Percentiles rank a stretch among this genome's conserved stretches.
phyloP scores from a whole-genome alignment of 1,139 yeast genomes.

The Tardiomyces depauwii region DNA sequence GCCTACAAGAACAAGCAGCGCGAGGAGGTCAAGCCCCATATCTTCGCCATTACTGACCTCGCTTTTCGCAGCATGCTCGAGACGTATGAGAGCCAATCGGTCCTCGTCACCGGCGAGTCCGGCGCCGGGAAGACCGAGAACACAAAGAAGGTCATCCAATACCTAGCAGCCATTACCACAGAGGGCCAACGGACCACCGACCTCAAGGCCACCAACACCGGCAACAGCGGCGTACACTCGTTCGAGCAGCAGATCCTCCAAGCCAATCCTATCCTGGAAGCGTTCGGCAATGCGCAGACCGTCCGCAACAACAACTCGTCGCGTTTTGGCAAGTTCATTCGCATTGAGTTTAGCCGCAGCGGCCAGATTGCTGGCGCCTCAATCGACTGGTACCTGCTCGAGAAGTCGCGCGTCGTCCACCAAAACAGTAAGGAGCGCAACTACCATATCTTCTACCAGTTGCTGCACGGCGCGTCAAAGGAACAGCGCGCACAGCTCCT shows the following conservation, averaged over 20 bases:
- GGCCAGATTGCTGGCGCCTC: conserved; percentile 79
- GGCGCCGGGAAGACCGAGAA: conserved; percentile 99
- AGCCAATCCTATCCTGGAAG: conserved; percentile 91
- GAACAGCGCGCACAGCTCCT: conserved; percentile 39
- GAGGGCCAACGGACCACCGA: conserved; percentile 4
- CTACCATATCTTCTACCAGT: conserved; percentile 86
- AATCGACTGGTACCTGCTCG: conserved; percentile 88
- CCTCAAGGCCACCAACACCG: conserved; percentile 11
- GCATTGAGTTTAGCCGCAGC: conserved; percentile 58
- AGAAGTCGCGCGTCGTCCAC: conserved; percentile 84
- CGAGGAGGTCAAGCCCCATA: conserved; percentile 62
- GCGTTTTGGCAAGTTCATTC: conserved; percentile 91
- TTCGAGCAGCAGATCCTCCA: conserved; percentile 82
- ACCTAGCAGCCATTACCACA: conserved; percentile 55
- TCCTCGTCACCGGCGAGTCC: conserved; percentile 93
- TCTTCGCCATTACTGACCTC: conserved; percentile 81
- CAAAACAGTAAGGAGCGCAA: conserved; percentile 74
- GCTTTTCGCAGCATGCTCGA: conserved; percentile 70
- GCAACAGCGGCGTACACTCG: conserved; percentile 12
- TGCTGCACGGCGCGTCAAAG: conserved; percentile 55
- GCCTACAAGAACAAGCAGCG: conserved; percentile 39
- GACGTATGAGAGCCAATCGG: conserved; percentile 71
- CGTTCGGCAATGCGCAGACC: conserved; percentile 97
- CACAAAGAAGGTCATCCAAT: conserved; percentile 92
- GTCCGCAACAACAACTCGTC: conserved; percentile 91